Evolutionary conservation across 768 basidiomycete species (phyloP).

Genomic region (Pisolithus sp.): DNA sequence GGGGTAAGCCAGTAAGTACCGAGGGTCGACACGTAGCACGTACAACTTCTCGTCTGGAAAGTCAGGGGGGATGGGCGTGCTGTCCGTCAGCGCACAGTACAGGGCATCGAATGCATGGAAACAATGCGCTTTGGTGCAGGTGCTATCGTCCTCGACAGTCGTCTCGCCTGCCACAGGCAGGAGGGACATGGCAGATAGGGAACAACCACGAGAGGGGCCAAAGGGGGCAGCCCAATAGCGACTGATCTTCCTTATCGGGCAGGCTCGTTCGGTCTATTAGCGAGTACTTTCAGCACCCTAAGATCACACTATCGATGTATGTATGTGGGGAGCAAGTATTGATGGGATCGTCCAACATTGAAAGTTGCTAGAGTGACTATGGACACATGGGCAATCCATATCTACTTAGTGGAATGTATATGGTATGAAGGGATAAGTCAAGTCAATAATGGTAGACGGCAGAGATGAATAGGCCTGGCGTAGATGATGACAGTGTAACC

Average conservation of each 20-base stretch:
- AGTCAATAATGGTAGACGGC: slow-evolving; percentile 25
- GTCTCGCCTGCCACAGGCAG: slow-evolving; percentile 37
- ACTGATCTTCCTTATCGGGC: slow-evolving; percentile 24
- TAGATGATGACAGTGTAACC: slow-evolving; percentile 11
- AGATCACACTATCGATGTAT: no score
- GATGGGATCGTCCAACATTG: slow-evolving; percentile 5
- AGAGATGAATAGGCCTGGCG: neutral
- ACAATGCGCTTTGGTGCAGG: slow-evolving; percentile 70
- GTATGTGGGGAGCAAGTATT: no score
- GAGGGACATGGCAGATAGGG: slow-evolving; percentile 45
- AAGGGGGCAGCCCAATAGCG: neutral
- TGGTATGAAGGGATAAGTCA: slow-evolving; percentile 37
- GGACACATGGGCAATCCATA: slow-evolving; percentile 31
- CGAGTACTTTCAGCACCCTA: no score
- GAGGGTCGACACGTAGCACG: slow-evolving; percentile 21
- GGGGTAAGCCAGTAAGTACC: neutral
- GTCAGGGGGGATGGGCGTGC: slow-evolving; percentile 47
- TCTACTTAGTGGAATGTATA: slow-evolving; percentile 33
- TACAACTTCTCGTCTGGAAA: slow-evolving; percentile 79
- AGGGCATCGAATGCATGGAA: slow-evolving; percentile 78
- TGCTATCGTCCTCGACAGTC: slow-evolving; percentile 35
- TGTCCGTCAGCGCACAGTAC: slow-evolving; percentile 63
- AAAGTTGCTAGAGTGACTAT: slow-evolving; percentile 21
- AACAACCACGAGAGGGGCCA: slow-evolving; percentile 6
- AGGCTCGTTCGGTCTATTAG: neutral